Evolutionary conservation across 78 protist species (phyloP).

Genomic region (Speleostelium caveatum): DNA sequence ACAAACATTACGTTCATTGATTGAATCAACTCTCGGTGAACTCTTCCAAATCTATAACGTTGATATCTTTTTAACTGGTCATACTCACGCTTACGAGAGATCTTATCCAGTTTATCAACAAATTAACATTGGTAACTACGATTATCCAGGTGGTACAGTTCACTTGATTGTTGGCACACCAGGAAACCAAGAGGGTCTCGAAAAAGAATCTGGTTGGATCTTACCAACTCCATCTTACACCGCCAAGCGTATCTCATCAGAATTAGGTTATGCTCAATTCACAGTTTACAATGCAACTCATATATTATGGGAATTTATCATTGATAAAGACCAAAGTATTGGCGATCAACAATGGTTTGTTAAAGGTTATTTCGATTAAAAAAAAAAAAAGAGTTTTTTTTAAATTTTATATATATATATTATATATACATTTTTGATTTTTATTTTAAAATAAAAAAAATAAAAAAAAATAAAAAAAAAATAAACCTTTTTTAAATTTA

Average conservation of each 20-base stretch:
- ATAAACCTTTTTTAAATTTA: too few relatives aligned
- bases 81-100: constrained; percentile 65
- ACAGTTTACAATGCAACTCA: constrained; percentile 33
- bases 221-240: constrained; percentile 57
- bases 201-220: background rate
- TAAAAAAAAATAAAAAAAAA: too few relatives aligned
- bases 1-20: constrained; percentile 54
- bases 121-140: constrained; percentile 31
- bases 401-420: too few relatives aligned
- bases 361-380: constrained; percentile 73
- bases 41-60: constrained; percentile 60
- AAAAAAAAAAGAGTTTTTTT: background rate
- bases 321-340: constrained; percentile 1
- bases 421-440: too few relatives aligned
- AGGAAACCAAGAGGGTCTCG: constrained; percentile 72
- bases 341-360: constrained; percentile 70
- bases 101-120: constrained; percentile 41
- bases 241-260: background rate
- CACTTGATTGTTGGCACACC: constrained; percentile 65
- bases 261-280: constrained; percentile 41
- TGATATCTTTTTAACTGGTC: constrained; percentile 67
- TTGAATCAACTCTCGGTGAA: constrained; percentile 62
- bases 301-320: constrained; percentile 43
- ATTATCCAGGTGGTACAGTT: constrained; percentile 70
- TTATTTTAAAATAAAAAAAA: too few relatives aligned